Base-by-base conservation (phyloP, 805 yeast species). In the Myxozyma mucilagina region DNA sequence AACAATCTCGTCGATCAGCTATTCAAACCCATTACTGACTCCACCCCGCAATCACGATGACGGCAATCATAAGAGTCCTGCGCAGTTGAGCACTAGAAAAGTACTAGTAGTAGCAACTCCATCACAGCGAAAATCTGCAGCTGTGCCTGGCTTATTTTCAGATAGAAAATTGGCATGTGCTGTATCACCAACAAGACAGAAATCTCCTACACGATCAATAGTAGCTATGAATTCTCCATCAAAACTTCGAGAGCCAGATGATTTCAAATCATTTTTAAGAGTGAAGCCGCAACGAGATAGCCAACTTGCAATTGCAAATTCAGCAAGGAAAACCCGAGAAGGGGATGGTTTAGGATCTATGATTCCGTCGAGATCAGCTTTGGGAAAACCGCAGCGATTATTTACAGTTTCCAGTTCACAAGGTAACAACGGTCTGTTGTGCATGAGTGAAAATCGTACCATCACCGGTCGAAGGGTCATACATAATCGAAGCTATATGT, bases 351-450 rank as follows among this genome's bases (percentile, higher is more conserved):
- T 16, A 20, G 14, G 16, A 35, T n/a, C 38, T 34, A 45, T 47
- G 57, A 43, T 61, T 4, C 65, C 66, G 14, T 34, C 61, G 8
- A 48, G 53, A 38, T 52, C 60, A 11, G 50, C 44, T 29, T 44
- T 63, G 1, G 66, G 66, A 34, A 54, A 59, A 45, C 59, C 66
- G 6, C 61, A 60, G 49, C 44, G 66, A 41, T 14, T 61, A 13
- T 31, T 52, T 42, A n/a, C 53, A 9, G 34, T 4, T 6, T 36
- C 51, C 3, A 18, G 11, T 11, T 57, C 60, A 11, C 29, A 34
- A 49, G 20, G 34, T 32, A 16, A 39, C n/a, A 20, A 24, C 4
- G 4, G 29, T 11, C 9, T 5, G 3, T 20, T 41, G 16, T 35
- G 32, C 24, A 14, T 34, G n/a, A 34, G 49, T n/a, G 47, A 55